These are phyloP conservation scores for Lasiodiplodia gonubiensis DNA, from an alignment of 2,329 filamentous ascomycete genomes.

Conservation along the genomic window DNA sequence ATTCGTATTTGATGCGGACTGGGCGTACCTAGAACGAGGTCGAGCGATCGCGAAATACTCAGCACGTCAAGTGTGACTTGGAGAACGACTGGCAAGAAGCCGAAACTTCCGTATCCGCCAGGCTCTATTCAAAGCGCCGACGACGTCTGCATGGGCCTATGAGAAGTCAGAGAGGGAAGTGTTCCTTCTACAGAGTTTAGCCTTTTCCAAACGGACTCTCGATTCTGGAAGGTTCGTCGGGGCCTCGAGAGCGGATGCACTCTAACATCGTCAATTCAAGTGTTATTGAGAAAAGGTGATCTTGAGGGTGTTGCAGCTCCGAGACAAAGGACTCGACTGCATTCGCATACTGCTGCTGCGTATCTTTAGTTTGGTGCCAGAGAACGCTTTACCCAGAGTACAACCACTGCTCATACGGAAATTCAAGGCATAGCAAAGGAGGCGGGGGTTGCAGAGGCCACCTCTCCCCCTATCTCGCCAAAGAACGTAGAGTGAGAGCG, in stretches of 20 bases:
- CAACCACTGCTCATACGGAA: not conserved
- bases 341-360: not conserved
- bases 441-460: not conserved
- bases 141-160: not conserved
- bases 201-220: not conserved
- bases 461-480: not conserved
- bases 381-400: not conserved
- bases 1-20: not conserved
- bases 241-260: not conserved
- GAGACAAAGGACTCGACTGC: not conserved
- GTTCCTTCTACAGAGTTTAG: not conserved
- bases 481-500: not conserved
- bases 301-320: not conserved
- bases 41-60: not conserved
- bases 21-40: not conserved
- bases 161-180: not conserved
- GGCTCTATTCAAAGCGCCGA: too few relatives aligned
- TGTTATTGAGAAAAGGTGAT: not conserved
- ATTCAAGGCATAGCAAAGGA: not conserved
- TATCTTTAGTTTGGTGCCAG: not conserved
- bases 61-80: not conserved
- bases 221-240: not conserved
- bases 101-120: too few relatives aligned
- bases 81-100: not conserved
- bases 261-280: not conserved